Evolutionary conservation across 1,284 basidiomycete genomes (phyloP).

Genomic region (Rhodofomes roseus): DNA sequence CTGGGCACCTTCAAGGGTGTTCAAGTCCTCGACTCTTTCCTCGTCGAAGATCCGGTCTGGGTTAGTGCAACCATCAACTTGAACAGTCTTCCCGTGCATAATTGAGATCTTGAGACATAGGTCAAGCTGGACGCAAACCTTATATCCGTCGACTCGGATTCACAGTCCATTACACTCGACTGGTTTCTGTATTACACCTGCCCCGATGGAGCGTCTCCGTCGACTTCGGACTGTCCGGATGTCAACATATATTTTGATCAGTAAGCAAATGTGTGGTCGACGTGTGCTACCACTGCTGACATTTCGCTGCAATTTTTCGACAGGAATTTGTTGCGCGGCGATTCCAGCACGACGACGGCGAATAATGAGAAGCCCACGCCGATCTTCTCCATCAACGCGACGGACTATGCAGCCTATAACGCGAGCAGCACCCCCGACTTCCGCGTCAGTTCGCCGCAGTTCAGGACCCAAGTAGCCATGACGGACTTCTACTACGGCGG

Average conservation of each 20-base stretch:
- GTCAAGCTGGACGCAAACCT: constrained; percentile 16
- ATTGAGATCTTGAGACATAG: neutral
- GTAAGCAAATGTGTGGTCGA: constrained; percentile 6
- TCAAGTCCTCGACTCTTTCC: constrained; percentile 1
- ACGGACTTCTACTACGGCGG: constrained; percentile 12
- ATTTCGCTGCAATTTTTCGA: neutral
- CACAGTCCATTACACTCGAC: constrained; percentile 18
- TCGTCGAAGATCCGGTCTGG: neutral
- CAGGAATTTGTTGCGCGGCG: constrained; percentile 14
- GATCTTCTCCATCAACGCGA: constrained; percentile 16
- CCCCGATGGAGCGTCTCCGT: neutral
- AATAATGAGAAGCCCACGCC: constrained; percentile 15
- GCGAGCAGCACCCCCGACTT: constrained; percentile 7
- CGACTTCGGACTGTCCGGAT: constrained; percentile 11
- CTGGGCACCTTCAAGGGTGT: neutral
- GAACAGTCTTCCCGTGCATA: neutral
- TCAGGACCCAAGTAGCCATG: constrained; percentile 20
- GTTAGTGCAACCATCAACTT: constrained; percentile 5
- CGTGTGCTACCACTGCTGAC: neutral
- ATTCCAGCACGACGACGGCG: neutral
- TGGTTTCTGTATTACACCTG: constrained; percentile 16
- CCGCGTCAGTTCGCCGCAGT: constrained; percentile 14
- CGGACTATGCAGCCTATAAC: constrained; percentile 12
- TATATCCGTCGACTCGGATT: constrained; percentile 13
- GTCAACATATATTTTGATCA: constrained; percentile 20